phyloP scores from a whole-genome alignment of 495 filamentous ascomycete genomes.

The Emericellopsis terricola region DNA sequence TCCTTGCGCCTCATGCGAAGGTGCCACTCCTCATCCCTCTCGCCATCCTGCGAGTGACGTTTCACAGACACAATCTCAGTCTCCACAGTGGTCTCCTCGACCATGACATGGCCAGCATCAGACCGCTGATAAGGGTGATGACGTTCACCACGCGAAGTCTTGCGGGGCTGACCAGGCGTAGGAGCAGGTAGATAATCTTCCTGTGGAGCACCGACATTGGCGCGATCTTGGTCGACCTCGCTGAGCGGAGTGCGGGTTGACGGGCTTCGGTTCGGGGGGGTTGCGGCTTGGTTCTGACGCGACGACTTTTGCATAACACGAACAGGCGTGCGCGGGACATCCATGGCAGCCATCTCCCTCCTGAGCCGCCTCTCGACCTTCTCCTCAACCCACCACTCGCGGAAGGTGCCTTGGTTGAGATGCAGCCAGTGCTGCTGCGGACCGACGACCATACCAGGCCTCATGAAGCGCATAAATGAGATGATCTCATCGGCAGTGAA shows the following conservation, averaged over 20 bases:
- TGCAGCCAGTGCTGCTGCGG: constrained; percentile 99
- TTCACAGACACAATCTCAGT: constrained; percentile 30
- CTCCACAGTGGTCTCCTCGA: constrained; percentile 23
- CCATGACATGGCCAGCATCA: constrained; percentile 15
- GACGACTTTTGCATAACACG: constrained; percentile 47
- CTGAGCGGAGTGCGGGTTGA: constrained; percentile 66
- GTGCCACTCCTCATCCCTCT: constrained; percentile 65
- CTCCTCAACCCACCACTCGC: constrained; percentile 97
- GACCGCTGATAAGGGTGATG: constrained; percentile 34
- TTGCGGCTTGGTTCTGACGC: constrained; percentile 36
- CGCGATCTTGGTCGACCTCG: constrained; percentile 73
- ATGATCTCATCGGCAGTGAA: constrained; percentile 98
- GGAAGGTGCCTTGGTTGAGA: constrained; percentile 88
- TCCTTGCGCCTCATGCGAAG: constrained; percentile 50
- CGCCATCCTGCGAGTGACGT: constrained; percentile 32
- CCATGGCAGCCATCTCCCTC: constrained; percentile 34
- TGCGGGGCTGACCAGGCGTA: constrained; percentile 89
- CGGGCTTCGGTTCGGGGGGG: constrained; percentile 65
- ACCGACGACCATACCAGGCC: constrained; percentile 96
- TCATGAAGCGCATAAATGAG: constrained; percentile 98
- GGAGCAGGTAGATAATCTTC: constrained; percentile 85
- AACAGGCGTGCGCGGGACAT: constrained; percentile 47
- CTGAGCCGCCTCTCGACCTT: constrained; percentile 41
- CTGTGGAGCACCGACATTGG: constrained; percentile 34
- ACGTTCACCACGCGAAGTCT: constrained; percentile 42